These are phyloP conservation scores for Phaeotremella skinneri DNA, from an alignment of 768 basidiomycete genomes.

Conservation along the genomic window DNA sequence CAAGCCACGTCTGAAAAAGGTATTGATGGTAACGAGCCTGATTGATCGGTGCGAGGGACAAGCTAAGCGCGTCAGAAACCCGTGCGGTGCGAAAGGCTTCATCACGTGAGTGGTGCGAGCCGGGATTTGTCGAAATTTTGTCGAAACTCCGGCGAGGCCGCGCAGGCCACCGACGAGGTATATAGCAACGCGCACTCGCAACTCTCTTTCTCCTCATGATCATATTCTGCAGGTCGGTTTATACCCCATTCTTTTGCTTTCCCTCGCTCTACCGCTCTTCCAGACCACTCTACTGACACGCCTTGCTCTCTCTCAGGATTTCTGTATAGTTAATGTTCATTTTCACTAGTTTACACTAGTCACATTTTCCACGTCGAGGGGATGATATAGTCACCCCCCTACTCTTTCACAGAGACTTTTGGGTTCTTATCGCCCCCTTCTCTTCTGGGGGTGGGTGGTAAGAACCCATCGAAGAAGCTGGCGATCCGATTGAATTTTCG, in stretches of 20 bases:
- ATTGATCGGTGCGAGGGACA: too few species aligned
- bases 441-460: not conserved
- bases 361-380: slow-evolving; percentile 50
- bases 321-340: slow-evolving; percentile 50
- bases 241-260: slow-evolving; percentile 7
- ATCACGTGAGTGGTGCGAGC: too few species aligned
- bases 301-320: slow-evolving; percentile 31
- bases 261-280: not conserved
- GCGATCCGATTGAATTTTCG: slow-evolving; percentile 26
- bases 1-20: too few species aligned
- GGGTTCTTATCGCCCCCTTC: slow-evolving; percentile 1
- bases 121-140: too few species aligned
- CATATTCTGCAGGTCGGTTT: slow-evolving; percentile 18
- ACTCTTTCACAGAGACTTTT: slow-evolving; percentile 50
- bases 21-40: too few species aligned
- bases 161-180: not conserved
- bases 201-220: slow-evolving; percentile 16
- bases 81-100: too few species aligned
- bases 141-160: not conserved
- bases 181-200: not conserved
- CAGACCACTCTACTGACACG: slow-evolving; percentile 11
- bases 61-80: too few species aligned
- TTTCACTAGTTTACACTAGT: slow-evolving; percentile 50
- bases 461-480: slow-evolving; percentile 48
- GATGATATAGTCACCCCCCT: slow-evolving; percentile 48